These are phyloP conservation scores for Xylaria sp. DNA, from an alignment of 2,329 filamentous ascomycete genomes.

Conservation along the genomic window DNA sequence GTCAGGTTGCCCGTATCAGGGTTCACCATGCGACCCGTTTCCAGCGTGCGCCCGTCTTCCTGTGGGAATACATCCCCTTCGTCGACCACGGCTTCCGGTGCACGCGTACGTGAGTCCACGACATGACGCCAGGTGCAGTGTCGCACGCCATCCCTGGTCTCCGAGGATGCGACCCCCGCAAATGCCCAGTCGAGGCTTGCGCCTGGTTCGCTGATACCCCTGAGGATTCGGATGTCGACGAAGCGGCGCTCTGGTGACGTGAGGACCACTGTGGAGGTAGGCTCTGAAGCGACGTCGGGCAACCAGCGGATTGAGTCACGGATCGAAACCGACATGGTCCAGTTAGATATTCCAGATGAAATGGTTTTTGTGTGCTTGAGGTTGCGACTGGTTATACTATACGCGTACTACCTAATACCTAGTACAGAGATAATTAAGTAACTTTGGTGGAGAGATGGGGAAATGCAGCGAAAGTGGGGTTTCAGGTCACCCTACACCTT, in stretches of 20 bases:
- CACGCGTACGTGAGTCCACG: conserved; percentile 64
- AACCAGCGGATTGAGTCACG: conserved; percentile 70
- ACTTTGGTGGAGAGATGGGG: not conserved
- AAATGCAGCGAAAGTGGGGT: not conserved
- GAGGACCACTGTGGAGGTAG: conserved; percentile 72
- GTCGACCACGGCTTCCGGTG: conserved; percentile 57
- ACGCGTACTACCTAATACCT: no score
- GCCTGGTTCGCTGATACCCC: conserved; percentile 20
- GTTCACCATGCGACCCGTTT: conserved; percentile 70
- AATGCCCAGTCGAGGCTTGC: conserved; percentile 72
- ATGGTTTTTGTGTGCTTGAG: not conserved
- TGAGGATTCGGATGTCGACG: conserved; percentile 69
- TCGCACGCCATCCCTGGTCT: conserved; percentile 44
- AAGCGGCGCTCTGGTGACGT: conserved; percentile 68
- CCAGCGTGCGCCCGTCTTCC: conserved; percentile 55
- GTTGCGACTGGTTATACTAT: not conserved
- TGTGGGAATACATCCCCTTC: conserved; percentile 65
- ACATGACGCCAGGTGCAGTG: conserved; percentile 67
- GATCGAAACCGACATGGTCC: conserved; percentile 59
- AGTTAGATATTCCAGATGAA: no score
- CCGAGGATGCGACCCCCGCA: conserved; percentile 63
- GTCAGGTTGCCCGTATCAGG: conserved; percentile 62
- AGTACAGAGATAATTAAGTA: not conserved
- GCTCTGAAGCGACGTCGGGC: conserved; percentile 63
- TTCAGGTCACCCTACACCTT: not conserved